Percentiles rank a stretch among this genome's conserved stretches.
Conservation (phyloP, 2,329 filamentous ascomycete genomes). For the Pyricularia grisea region DNA sequence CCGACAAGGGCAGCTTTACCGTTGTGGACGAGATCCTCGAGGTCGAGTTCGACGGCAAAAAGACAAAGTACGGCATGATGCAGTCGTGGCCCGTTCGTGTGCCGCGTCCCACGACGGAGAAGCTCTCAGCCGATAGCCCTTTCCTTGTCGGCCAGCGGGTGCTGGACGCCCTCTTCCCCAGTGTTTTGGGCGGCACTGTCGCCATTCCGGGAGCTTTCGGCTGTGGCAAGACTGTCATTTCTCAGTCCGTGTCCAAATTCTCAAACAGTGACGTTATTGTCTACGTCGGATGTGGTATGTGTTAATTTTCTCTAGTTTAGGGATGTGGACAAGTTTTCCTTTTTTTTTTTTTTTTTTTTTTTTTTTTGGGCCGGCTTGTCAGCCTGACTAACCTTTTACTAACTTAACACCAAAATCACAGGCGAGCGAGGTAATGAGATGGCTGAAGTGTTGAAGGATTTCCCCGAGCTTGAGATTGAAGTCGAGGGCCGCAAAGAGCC, state of each 20-base stretch:
- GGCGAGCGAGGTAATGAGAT: slow-evolving; percentile 95
- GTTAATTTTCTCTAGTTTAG: too few relatives aligned
- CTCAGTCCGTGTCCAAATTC: slow-evolving; percentile 97
- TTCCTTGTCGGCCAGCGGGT: slow-evolving; percentile 97
- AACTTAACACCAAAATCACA: background rate
- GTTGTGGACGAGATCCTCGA: slow-evolving; percentile 91
- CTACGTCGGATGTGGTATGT: slow-evolving; percentile 67
- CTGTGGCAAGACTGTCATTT: slow-evolving; percentile 98
- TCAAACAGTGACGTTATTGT: slow-evolving; percentile 99
- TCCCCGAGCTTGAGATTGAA: slow-evolving; percentile 93
- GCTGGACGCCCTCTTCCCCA: slow-evolving; percentile 89
- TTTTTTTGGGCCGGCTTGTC: background rate
- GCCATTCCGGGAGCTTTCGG: slow-evolving; percentile 98
- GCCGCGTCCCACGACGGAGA: slow-evolving; percentile 84
- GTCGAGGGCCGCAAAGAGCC: slow-evolving; percentile 91
- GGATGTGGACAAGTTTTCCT: background rate
- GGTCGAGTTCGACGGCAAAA: slow-evolving; percentile 94
- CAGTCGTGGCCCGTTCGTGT: slow-evolving; percentile 97
- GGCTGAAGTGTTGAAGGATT: slow-evolving; percentile 99
- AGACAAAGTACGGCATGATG: slow-evolving; percentile 95
- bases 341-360: too few relatives aligned
- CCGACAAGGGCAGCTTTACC: slow-evolving; percentile 83
- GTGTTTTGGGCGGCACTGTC: slow-evolving; percentile 93
- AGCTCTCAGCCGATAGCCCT: slow-evolving; percentile 77
- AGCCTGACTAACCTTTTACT: background rate